Percentiles rank a stretch among this genome's conserved stretches.
Evolutionary conservation across 148 eudicot species (phyloP).

Genomic region (Oxyria digyna): DNA sequence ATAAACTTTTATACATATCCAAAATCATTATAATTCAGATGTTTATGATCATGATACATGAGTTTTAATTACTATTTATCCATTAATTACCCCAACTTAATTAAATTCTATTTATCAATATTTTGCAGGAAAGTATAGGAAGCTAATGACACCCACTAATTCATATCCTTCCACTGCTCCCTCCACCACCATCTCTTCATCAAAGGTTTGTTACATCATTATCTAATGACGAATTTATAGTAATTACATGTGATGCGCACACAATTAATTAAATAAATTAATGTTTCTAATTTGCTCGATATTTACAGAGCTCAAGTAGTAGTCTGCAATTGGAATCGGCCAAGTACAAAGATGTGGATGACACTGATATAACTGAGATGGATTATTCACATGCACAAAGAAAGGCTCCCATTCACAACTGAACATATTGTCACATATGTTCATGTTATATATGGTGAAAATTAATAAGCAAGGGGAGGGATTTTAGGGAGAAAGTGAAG

Average conservation of each 20-base stretch:
- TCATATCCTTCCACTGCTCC: background rate
- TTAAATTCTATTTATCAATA: no score
- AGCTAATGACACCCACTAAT: background rate
- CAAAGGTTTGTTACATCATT: background rate
- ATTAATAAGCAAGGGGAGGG: background rate
- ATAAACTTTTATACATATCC: no score
- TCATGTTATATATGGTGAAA: background rate
- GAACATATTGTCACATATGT: background rate
- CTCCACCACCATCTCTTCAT: background rate
- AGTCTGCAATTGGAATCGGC: background rate
- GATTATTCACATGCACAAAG: conserved; percentile 3
- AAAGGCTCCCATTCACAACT: conserved; percentile 10
- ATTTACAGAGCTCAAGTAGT: background rate
- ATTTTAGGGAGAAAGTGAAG: background rate
- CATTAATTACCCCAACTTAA: background rate
- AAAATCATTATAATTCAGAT: no score
- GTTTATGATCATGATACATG: no score
- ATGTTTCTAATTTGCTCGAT: background rate
- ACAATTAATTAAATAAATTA: no score
- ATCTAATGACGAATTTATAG: no score
- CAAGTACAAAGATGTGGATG: background rate
- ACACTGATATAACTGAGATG: conserved; percentile 4
- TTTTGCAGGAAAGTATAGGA: background rate
- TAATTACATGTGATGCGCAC: no score
- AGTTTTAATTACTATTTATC: background rate